A percentile compares a stretch with the other conserved stretches of the same genome.
These are phyloP conservation scores for Ophiostoma perfectum DNA, from an alignment of 2,329 filamentous ascomycete species.

Conservation along the genomic window DNA sequence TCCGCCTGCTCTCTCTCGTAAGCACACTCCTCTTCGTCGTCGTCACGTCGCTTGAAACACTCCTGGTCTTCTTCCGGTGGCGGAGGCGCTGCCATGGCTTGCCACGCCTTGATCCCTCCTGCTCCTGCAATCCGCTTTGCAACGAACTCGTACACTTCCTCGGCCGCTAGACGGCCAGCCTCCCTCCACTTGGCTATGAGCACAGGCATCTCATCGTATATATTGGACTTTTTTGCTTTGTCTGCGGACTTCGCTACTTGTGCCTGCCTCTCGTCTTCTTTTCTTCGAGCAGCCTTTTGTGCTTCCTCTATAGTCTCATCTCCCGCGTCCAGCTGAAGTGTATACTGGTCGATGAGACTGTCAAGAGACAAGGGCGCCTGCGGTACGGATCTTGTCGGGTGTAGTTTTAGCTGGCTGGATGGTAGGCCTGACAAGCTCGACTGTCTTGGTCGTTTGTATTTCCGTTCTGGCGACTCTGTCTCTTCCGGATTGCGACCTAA, in stretches of 20 bases:
- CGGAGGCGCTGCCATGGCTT: constrained; percentile 28
- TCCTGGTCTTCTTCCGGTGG: constrained; percentile 21
- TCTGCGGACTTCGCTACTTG: neutral
- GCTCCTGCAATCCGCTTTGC: constrained; percentile 43
- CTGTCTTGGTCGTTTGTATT: neutral
- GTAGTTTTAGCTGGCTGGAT: neutral
- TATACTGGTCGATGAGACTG: constrained; percentile 21
- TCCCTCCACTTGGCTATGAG: constrained; percentile 57
- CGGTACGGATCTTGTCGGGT: neutral
- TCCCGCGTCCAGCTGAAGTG: constrained; percentile 20
- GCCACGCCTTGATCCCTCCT: constrained; percentile 33
- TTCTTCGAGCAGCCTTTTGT: neutral
- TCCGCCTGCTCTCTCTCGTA: neutral
- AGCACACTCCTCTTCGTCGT: constrained; percentile 11
- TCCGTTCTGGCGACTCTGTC: neutral
- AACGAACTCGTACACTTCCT: constrained; percentile 59
- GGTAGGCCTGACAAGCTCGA: neutral
- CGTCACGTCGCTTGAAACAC: neutral
- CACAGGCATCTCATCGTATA: constrained; percentile 45
- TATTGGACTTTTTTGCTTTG: constrained; percentile 32
- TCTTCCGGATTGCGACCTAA: neutral
- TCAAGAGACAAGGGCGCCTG: neutral
- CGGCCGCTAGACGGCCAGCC: constrained; percentile 57
- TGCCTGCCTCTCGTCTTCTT: neutral
- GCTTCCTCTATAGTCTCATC: constrained; percentile 14